Evolutionary conservation across 306 rosid species (phyloP), one percentile per base, ranked within the genome.

Genomic region (Oxytropis ochrocephala): DNA sequence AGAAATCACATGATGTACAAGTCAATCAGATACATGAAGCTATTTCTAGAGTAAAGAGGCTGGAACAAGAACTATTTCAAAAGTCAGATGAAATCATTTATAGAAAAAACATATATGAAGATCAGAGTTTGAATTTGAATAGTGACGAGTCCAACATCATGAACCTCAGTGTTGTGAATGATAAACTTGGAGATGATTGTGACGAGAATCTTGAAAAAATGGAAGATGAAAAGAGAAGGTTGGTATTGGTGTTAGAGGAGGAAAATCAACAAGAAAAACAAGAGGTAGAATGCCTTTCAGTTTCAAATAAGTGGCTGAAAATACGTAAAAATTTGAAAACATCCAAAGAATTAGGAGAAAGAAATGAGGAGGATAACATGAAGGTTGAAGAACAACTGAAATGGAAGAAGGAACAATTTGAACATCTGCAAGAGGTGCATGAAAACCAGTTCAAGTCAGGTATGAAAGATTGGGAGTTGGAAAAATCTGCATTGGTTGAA

Each of bases 361-460:
- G 79, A 72, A 80, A 89, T 24, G 81, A 82, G 65, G 86, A 87
- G 67, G 84, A 83, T 67, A 73, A 30, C 43, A 75, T 77, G 63
- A 81, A 84, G 72, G 48, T 84, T 59, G 80, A 75, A 80, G 93
- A 90, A 50, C 85, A 85, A 78, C 53, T 92, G 32, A 86, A 89
- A 77, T 89, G 90, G 97, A 89, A 85, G 77, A 85, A 62, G 67
- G 95, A 92, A 78, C 95, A 92, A 44, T 84, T 91, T 73, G 67
- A 47, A 19, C 91, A 91, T 73, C 72, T 84, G 5, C 84, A 87
- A 82, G 90, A 89, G 65, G 91, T 90, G 14, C 85, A 83, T 58
- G 69, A 79, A 18, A 87, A 73, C 33, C 77, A 84, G 55, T 81
- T 86, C 68, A 84, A 49, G 84, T 70, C 51, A 43, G 60, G 78